Conservation (phyloP, 805 yeast genomes). For the Candida qinlingensis region DNA sequence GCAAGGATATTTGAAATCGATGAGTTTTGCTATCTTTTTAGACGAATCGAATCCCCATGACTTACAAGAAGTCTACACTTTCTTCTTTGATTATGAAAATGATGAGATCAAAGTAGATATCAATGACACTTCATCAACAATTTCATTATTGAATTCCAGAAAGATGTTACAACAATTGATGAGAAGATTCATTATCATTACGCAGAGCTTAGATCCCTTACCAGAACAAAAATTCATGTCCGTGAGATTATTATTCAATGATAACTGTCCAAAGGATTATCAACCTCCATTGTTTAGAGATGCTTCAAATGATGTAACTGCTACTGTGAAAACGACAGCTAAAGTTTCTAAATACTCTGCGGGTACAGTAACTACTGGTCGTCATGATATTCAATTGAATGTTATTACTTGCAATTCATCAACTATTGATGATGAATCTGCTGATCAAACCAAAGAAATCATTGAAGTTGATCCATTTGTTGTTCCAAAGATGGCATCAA, state of each 20-base stretch:
- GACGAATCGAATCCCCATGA: constrained; percentile 38
- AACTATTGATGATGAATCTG: constrained; percentile 1
- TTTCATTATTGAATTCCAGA: constrained; percentile 32
- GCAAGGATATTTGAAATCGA: constrained; percentile 35
- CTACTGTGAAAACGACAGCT: constrained; percentile 25
- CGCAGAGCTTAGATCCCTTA: constrained; percentile 48
- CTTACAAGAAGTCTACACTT: constrained; percentile 46
- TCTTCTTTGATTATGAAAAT: constrained; percentile 39
- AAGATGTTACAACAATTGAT: constrained; percentile 43
- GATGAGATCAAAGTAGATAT: constrained; percentile 25
- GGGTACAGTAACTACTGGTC: constrained; percentile 29
- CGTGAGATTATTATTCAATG: constrained; percentile 46
- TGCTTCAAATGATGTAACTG: constrained; percentile 31
- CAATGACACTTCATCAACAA: constrained; percentile 13
- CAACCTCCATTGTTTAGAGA: constrained; percentile 47
- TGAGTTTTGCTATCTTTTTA: constrained; percentile 41
- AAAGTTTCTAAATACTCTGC: constrained; percentile 16
- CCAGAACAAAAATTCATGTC: constrained; percentile 43
- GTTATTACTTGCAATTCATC: constrained; percentile 23
- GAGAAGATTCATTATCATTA: constrained; percentile 44
- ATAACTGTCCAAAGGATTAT: constrained; percentile 39
- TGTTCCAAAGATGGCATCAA: constrained; percentile 6
- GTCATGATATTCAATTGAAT: constrained; percentile 27
- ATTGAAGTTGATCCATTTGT: constrained; percentile 21
- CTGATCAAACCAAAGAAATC: constrained; percentile 1